These are phyloP conservation scores for Citrullus colocynthis DNA, from an alignment of 306 rosid species.

Conservation along the genomic window DNA sequence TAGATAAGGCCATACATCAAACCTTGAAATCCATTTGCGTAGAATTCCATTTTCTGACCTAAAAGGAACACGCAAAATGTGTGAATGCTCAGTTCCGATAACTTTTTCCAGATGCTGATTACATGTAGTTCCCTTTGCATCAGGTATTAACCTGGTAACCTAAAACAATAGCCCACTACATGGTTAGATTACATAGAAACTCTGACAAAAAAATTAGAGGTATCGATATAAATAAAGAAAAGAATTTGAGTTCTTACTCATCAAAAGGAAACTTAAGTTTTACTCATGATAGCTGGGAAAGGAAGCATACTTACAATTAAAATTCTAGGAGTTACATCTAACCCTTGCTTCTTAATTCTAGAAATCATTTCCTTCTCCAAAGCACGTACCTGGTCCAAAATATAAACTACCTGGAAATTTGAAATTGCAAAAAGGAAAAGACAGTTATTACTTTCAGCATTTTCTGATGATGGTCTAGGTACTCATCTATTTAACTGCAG, in stretches of 20 bases:
- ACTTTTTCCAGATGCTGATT: constrained; percentile 86
- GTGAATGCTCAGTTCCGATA: constrained; percentile 63
- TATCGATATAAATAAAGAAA: neutral
- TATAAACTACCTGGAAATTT: constrained; percentile 65
- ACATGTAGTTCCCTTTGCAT: constrained; percentile 88
- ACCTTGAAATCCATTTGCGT: constrained; percentile 90
- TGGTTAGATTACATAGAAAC: neutral
- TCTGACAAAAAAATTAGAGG: neutral
- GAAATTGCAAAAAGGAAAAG: neutral
- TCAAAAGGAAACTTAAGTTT: neutral
- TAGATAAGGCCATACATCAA: constrained; percentile 89
- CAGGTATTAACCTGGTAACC: constrained; percentile 89
- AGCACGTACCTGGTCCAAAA: constrained; percentile 95
- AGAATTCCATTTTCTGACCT: constrained; percentile 63
- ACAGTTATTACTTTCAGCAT: neutral
- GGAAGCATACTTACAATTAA: constrained; percentile 46
- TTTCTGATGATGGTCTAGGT: neutral
- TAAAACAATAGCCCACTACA: constrained; percentile 6
- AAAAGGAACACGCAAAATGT: constrained; percentile 89
- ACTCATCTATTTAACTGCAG: neutral
- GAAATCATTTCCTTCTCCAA: constrained; percentile 85
- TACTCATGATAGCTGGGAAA: neutral
- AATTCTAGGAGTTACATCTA: constrained; percentile 64
- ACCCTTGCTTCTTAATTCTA: constrained; percentile 71
- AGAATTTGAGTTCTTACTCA: neutral